These are phyloP conservation scores for Lepidium sativum DNA, from an alignment of 345 rosid species.

Conservation along the genomic window DNA sequence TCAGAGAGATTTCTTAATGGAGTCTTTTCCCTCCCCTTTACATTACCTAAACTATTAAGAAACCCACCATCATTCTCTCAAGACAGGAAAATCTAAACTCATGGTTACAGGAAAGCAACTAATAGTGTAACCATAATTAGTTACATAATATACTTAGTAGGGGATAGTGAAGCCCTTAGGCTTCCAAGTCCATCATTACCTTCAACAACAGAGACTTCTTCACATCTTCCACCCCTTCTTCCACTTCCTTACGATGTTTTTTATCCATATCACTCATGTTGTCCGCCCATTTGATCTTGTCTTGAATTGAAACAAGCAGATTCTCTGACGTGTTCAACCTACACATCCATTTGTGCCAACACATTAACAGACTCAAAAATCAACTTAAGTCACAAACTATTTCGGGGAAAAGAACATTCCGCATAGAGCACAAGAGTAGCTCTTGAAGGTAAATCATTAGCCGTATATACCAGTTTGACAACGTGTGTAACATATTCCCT, in stretches of 20 bases:
- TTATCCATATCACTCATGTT: conserved; percentile 81
- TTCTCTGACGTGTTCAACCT: conserved; percentile 88
- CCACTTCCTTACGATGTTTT: conserved; percentile 74
- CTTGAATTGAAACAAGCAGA: conserved; percentile 80
- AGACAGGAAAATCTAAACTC: neutral
- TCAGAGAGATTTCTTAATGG: neutral
- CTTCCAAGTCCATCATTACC: conserved; percentile 39
- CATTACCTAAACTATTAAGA: neutral
- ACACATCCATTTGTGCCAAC: conserved; percentile 3
- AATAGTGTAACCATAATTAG: neutral
- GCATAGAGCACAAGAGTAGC: neutral
- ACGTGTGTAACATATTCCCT: conserved; percentile 72
- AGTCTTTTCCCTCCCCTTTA: neutral
- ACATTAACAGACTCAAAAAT: neutral
- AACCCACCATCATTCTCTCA: neutral
- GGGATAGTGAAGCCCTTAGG: neutral
- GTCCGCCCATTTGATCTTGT: conserved; percentile 99
- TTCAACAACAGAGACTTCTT: conserved; percentile 76
- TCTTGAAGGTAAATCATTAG: neutral
- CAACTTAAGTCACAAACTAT: neutral
- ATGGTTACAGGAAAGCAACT: neutral
- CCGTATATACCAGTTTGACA: conserved; percentile 62
- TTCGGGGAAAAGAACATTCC: neutral
- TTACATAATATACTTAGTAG: conserved; percentile 2
- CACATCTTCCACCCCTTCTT: conserved; percentile 74